These are phyloP conservation scores for Solanum chiquidenum DNA, from an alignment of 257 asterid species.

Conservation along the genomic window DNA sequence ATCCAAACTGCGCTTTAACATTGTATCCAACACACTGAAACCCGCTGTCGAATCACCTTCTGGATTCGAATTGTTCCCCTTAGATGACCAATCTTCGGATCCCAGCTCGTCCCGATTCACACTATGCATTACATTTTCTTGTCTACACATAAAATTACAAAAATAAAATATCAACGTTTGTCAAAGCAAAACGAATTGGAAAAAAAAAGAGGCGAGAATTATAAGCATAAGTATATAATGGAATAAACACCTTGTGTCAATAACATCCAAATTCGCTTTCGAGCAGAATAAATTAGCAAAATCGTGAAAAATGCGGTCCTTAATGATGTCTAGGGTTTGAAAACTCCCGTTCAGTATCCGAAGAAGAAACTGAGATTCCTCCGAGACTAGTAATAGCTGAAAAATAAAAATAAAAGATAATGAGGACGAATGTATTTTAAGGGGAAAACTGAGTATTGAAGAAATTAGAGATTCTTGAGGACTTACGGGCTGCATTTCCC, in stretches of 20 bases:
- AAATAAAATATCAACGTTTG: background rate
- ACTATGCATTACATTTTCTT: slow-evolving; percentile 2
- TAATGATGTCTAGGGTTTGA: slow-evolving; percentile 44
- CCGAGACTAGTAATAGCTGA: slow-evolving; percentile 42
- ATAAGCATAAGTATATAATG: background rate
- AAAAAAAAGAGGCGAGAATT: background rate
- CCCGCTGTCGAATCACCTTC: slow-evolving; percentile 40
- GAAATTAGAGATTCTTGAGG: background rate
- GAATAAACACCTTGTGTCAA: slow-evolving; percentile 28
- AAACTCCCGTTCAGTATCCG: slow-evolving; percentile 49
- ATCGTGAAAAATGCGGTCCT: slow-evolving; percentile 32
- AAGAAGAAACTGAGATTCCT: slow-evolving; percentile 45
- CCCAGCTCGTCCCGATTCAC: slow-evolving; percentile 9
- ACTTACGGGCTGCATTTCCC: background rate
- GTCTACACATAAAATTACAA: background rate
- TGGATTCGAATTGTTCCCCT: slow-evolving; percentile 32
- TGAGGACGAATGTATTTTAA: background rate
- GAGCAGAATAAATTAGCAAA: slow-evolving; percentile 22
- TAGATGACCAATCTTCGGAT: background rate
- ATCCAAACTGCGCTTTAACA: slow-evolving; percentile 64
- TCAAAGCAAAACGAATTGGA: background rate
- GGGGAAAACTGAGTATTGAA: background rate
- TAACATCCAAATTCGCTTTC: slow-evolving; percentile 14
- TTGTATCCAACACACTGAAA: slow-evolving; percentile 62
- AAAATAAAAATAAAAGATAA: background rate